Percentiles rank a stretch among this genome's conserved stretches.
Conservation (phyloP, 305 asterid species). For the Striga hermonthica region DNA sequence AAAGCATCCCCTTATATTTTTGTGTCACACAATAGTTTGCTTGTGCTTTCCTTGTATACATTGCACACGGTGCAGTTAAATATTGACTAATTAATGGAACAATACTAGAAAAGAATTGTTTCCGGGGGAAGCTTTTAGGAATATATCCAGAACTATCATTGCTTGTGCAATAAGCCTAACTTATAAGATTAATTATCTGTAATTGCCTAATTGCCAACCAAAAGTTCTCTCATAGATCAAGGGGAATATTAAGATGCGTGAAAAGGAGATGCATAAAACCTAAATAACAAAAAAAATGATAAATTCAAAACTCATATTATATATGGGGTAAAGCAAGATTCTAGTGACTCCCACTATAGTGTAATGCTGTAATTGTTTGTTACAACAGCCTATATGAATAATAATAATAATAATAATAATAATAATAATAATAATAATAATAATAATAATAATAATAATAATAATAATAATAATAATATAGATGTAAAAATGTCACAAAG, state of each 20-base stretch:
- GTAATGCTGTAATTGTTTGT: not conserved
- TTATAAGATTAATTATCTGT: too few relatives aligned
- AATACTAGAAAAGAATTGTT: slow-evolving; percentile 7
- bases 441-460: too few relatives aligned
- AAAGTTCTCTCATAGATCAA: slow-evolving; percentile 20
- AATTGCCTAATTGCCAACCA: not conserved
- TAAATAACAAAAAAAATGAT: too few relatives aligned
- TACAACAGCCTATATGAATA: not conserved
- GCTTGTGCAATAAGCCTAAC: too few relatives aligned
- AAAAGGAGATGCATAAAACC: slow-evolving; percentile 21
- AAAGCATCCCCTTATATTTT: too few relatives aligned
- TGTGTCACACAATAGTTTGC: too few relatives aligned
- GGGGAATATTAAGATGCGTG: slow-evolving; percentile 33
- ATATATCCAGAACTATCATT: slow-evolving; percentile 1
- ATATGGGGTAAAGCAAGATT: not conserved
- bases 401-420: too few relatives aligned
- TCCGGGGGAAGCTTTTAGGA: slow-evolving; percentile 14
- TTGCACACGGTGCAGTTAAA: not conserved
- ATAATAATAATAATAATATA: slow-evolving; percentile 19
- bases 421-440: too few relatives aligned
- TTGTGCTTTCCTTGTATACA: too few relatives aligned
- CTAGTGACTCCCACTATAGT: not conserved
- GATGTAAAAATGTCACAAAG: slow-evolving; percentile 16
- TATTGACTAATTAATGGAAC: slow-evolving; percentile 25
- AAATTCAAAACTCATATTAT: not conserved